phyloP scores from a whole-genome alignment of 2,329 filamentous ascomycete genomes.

The Periconia macrospinosa region DNA sequence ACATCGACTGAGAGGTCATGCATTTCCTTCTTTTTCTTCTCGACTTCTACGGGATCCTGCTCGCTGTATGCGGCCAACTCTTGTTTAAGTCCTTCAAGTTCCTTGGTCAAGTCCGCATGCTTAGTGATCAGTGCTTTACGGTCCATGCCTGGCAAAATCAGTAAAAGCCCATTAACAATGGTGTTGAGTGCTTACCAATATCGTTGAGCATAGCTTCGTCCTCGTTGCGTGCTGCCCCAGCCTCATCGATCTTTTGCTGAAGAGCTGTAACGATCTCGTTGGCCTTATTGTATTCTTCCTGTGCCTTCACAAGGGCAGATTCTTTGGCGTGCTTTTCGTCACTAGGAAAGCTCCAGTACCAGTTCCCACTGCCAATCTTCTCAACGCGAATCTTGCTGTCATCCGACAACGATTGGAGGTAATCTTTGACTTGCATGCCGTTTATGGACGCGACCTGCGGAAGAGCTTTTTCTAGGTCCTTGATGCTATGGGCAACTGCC shows the following conservation, averaged over 20 bases:
- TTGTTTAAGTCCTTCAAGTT: slow-evolving; percentile 41
- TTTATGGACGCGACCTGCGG: slow-evolving; percentile 65
- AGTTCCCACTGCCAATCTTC: slow-evolving; percentile 72
- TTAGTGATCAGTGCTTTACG: slow-evolving; percentile 43
- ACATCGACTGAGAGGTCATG: slow-evolving; percentile 30
- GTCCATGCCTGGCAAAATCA: slow-evolving; percentile 23
- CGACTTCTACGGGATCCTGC: slow-evolving; percentile 49
- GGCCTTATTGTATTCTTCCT: slow-evolving; percentile 43
- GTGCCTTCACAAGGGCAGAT: slow-evolving; percentile 38
- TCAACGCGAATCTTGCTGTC: slow-evolving; percentile 65
- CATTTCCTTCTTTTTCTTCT: slow-evolving; percentile 42
- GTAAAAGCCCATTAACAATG: background rate
- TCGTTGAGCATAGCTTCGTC: slow-evolving; percentile 42
- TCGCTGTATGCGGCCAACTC: slow-evolving; percentile 51
- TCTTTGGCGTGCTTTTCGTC: slow-evolving; percentile 57
- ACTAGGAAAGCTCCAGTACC: slow-evolving; percentile 69
- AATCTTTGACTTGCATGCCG: slow-evolving; percentile 69
- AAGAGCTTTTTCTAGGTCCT: slow-evolving; percentile 68
- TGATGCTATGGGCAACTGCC: slow-evolving; percentile 64
- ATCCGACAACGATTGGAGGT: slow-evolving; percentile 63
- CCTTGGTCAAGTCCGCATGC: slow-evolving; percentile 39
- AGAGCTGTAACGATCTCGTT: slow-evolving; percentile 40
- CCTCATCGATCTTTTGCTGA: slow-evolving; percentile 43
- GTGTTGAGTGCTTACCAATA: slow-evolving; percentile 18
- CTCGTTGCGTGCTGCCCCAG: slow-evolving; percentile 41